These are phyloP conservation scores for Castanea crenata DNA, from an alignment of 306 rosid species.

Conservation along the genomic window DNA sequence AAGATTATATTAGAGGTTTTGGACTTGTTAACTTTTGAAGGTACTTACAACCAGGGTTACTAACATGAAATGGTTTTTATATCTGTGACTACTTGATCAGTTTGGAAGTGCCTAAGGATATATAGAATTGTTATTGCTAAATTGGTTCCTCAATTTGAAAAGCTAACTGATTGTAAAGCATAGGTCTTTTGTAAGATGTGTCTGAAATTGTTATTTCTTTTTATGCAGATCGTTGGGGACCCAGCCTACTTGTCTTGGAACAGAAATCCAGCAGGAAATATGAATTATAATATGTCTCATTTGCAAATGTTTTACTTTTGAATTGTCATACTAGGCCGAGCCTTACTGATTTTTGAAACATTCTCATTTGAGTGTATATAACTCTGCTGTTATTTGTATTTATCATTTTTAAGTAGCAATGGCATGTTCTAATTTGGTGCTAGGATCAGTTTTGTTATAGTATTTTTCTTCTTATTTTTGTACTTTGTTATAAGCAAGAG, in stretches of 20 bases:
- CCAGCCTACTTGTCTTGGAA: constrained; percentile 88
- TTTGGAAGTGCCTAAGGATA: no score
- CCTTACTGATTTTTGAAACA: constrained; percentile 11
- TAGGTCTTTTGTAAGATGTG: background rate
- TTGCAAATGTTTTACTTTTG: background rate
- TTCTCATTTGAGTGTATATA: background rate
- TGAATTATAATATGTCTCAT: constrained; percentile 7
- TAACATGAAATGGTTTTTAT: no score
- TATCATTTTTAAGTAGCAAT: background rate
- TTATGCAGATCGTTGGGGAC: constrained; percentile 82
- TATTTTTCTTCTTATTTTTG: background rate
- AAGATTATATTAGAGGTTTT: no score
- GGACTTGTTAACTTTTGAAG: no score
- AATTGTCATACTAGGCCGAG: background rate
- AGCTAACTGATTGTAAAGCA: background rate
- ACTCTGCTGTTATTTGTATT: background rate
- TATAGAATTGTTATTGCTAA: background rate
- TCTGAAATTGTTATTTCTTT: constrained; percentile 24
- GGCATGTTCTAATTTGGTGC: background rate
- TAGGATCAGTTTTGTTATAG: background rate
- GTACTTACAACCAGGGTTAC: no score
- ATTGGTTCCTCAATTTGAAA: background rate
- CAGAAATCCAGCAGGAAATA: constrained; percentile 26
- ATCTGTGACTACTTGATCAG: no score
- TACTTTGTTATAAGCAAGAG: background rate